Conservation (phyloP, 495 filamentous ascomycete species). For the Xylaria acuta region DNA sequence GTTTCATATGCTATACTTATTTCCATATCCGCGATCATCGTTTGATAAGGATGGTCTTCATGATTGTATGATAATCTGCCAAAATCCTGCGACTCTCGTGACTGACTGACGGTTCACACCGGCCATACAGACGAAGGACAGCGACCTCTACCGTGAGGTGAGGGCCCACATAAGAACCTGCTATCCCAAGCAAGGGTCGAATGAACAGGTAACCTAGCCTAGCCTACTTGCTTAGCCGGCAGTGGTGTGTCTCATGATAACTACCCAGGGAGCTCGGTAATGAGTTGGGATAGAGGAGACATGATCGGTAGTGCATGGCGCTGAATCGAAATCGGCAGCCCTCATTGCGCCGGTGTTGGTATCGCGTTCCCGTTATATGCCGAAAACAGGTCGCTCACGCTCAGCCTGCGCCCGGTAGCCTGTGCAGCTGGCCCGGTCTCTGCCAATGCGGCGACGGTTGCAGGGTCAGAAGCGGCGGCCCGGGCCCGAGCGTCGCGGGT, state of each 20-base stretch:
- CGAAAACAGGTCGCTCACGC: conserved; percentile 36
- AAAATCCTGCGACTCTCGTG: background rate
- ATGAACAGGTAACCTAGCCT: background rate
- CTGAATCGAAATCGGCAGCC: background rate
- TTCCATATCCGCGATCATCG: background rate
- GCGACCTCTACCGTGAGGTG: background rate
- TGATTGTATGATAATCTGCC: background rate
- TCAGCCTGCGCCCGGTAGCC: conserved; percentile 32
- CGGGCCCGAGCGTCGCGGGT: conserved; percentile 31
- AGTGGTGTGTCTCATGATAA: background rate
- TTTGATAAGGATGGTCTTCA: background rate
- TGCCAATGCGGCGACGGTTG: conserved; percentile 2
- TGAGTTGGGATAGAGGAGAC: background rate
- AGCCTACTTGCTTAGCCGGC: background rate
- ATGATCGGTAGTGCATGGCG: background rate
- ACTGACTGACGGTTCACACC: background rate
- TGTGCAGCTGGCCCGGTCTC: conserved; percentile 21
- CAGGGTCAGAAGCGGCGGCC: conserved; percentile 5
- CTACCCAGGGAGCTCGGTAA: background rate
- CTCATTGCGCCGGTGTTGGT: background rate
- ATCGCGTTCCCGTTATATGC: conserved; percentile 15
- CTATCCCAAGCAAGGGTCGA: background rate
- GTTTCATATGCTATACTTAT: conserved; percentile 11
- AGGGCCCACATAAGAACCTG: background rate
- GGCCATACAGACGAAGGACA: background rate